phyloP scores from a whole-genome alignment of 331 rosid genomes.

The Pyracantha coccinea region DNA sequence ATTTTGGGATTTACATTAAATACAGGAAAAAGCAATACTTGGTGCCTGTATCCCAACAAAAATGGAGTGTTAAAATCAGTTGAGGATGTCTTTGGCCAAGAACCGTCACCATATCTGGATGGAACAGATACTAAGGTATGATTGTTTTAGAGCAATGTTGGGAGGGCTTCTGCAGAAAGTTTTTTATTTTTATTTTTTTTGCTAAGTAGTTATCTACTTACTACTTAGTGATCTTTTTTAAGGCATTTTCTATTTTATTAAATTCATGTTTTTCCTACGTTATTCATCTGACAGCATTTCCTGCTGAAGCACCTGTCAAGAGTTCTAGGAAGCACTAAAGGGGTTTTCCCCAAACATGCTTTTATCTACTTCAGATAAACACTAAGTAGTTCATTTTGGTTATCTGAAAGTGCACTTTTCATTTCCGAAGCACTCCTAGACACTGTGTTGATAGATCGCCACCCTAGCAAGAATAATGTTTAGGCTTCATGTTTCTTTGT shows the following conservation, averaged over 20 bases:
- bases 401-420: not conserved
- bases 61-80: conserved; percentile 44
- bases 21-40: conserved; percentile 65
- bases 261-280: not conserved
- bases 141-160: not conserved
- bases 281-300: not conserved
- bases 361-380: not conserved
- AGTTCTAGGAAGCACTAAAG: not conserved
- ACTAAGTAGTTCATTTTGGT: not conserved
- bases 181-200: too few species aligned
- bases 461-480: not conserved
- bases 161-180: not conserved
- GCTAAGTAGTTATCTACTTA: not conserved
- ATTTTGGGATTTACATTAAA: conserved; percentile 1
- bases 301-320: not conserved
- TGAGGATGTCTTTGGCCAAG: conserved; percentile 58
- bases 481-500: conserved; percentile 7
- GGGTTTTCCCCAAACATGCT: not conserved
- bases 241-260: not conserved
- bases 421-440: not conserved
- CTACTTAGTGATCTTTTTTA: not conserved
- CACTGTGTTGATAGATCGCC: not conserved
- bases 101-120: conserved; percentile 24
- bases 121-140: conserved; percentile 33
- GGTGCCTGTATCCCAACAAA: conserved; percentile 96